phyloP scores from a whole-genome alignment of 495 filamentous ascomycete genomes.

The Choiromyces venosus region DNA sequence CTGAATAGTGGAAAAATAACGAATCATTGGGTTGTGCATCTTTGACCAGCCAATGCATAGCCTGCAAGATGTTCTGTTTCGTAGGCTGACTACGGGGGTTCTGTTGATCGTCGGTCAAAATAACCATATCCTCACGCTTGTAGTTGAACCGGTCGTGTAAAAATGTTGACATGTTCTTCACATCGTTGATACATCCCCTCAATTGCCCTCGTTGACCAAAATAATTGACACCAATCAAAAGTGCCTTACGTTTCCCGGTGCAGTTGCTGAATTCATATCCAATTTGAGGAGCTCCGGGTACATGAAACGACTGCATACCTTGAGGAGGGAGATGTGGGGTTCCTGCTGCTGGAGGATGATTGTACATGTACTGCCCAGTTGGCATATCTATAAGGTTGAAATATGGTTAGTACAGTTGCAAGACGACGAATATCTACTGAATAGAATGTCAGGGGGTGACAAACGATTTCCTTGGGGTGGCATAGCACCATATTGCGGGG shows the following conservation, averaged over 20 bases:
- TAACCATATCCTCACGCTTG: conserved; percentile 95
- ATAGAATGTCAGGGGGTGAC: conserved; percentile 18
- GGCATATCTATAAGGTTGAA: conserved; percentile 30
- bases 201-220: conserved; percentile 89
- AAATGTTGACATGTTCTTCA: conserved; percentile 93
- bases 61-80: conserved; percentile 89
- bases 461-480: conserved; percentile 30
- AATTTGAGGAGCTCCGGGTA: conserved; percentile 64
- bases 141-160: conserved; percentile 88
- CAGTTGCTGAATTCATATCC: conserved; percentile 88
- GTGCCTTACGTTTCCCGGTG: conserved; percentile 81
- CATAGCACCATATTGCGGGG: conserved; percentile 24
- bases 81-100: conserved; percentile 96
- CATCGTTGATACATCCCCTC: conserved; percentile 95
- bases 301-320: conserved; percentile 61
- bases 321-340: conserved; percentile 58
- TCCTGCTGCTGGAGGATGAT: conserved; percentile 26
- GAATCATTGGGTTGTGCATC: conserved; percentile 92
- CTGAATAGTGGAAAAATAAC: conserved; percentile 97
- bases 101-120: conserved; percentile 94
- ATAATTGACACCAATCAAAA: conserved; percentile 97
- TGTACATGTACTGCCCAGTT: conserved; percentile 29
- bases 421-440: background rate
- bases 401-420: background rate
- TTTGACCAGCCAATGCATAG: conserved; percentile 98